These are phyloP conservation scores for Ambrosiella beaveri DNA, from an alignment of 2,329 filamentous ascomycete species.

Conservation along the genomic window DNA sequence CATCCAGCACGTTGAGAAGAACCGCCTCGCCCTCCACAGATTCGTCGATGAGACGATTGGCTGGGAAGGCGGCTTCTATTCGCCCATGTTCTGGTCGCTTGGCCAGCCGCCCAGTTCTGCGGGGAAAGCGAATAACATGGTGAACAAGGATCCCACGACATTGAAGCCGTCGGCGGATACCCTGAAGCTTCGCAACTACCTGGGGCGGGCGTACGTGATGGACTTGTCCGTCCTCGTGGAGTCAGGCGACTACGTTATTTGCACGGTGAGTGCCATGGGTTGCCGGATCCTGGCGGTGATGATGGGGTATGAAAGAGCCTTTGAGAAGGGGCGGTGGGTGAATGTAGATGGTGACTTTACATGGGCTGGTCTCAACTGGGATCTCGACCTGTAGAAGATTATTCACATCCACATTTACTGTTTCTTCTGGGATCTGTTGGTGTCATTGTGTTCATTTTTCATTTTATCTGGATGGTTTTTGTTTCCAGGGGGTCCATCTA, in stretches of 20 bases:
- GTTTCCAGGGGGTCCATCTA: too few relatives aligned
- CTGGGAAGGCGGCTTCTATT: constrained; percentile 81
- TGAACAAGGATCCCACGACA: constrained; percentile 20
- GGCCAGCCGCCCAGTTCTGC: constrained; percentile 31
- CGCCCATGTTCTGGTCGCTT: constrained; percentile 64
- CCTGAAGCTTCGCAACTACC: constrained; percentile 51
- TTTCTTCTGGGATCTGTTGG: not conserved
- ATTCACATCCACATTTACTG: not conserved
- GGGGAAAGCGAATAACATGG: constrained; percentile 21
- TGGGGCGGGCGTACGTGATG: constrained; percentile 67
- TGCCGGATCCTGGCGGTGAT: constrained; percentile 68
- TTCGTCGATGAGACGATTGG: constrained; percentile 63
- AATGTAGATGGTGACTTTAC: constrained; percentile 60
- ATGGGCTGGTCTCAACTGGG: constrained; percentile 35
- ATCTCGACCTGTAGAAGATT: constrained; percentile 9
- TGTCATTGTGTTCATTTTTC: not conserved
- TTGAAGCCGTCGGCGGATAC: constrained; percentile 31
- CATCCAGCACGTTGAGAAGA: constrained; percentile 23
- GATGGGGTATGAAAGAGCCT: constrained; percentile 63
- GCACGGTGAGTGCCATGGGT: constrained; percentile 54
- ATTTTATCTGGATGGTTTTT: too few relatives aligned
- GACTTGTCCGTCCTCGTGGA: constrained; percentile 58
- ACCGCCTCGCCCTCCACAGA: constrained; percentile 37
- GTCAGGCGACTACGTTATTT: constrained; percentile 54
- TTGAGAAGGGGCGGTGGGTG: constrained; percentile 45